A percentile compares a stretch with the other conserved stretches of the same genome.
phyloP scores from a whole-genome alignment of 805 yeast species.

The Hanseniaspora meyeri region DNA sequence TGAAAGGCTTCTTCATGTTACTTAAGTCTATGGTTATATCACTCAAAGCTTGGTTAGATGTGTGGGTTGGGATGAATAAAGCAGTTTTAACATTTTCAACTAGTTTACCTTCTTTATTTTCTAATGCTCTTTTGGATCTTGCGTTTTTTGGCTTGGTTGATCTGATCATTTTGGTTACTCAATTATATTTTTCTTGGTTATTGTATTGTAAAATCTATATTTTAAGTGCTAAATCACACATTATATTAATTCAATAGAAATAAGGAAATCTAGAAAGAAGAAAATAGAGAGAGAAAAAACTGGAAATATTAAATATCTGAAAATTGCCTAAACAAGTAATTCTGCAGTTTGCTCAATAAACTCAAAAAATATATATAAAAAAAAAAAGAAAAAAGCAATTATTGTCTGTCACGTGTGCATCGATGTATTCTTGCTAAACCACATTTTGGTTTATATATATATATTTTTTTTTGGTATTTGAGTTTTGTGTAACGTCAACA shows the following conservation, averaged over 20 bases:
- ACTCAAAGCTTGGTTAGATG: constrained; percentile 65
- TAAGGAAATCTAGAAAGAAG: background rate
- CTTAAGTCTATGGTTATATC: constrained; percentile 81
- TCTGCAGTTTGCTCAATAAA: too few species aligned
- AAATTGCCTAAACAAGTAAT: background rate
- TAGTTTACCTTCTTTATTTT: constrained; percentile 74
- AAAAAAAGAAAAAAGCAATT: background rate
- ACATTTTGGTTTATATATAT: background rate
- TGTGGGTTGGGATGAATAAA: constrained; percentile 79
- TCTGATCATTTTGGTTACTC: constrained; percentile 24
- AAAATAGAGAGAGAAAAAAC: background rate
- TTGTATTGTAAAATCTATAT: too few species aligned
- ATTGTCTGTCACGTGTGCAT: background rate
- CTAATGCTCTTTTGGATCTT: constrained; percentile 87
- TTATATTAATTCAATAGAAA: background rate
- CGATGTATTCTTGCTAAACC: too few species aligned
- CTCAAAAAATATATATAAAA: too few species aligned
- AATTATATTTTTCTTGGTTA: background rate
- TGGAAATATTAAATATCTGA: background rate
- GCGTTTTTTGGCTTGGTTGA: constrained; percentile 80
- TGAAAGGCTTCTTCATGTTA: constrained; percentile 82
- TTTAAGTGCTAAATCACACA: background rate
- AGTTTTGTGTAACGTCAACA: background rate
- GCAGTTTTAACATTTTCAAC: constrained; percentile 86
- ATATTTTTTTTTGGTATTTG: background rate